A percentile compares a stretch with the other conserved stretches of the same genome.
phyloP scores from a whole-genome alignment of 495 filamentous ascomycete genomes.

The Cryomyces antarcticus region DNA sequence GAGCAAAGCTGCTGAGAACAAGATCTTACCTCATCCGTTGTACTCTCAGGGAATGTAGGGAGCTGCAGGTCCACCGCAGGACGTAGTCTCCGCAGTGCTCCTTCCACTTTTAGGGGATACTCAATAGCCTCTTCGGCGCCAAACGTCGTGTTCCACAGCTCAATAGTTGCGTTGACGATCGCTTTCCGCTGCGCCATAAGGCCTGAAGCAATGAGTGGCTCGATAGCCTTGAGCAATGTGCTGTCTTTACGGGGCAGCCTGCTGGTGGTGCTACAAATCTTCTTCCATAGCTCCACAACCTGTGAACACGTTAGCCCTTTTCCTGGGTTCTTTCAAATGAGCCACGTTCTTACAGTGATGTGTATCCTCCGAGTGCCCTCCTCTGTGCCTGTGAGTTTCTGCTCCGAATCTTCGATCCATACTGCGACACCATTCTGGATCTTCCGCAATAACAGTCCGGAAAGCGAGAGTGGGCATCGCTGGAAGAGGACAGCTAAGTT shows the following conservation, averaged over 20 bases:
- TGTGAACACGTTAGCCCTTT: conserved; percentile 3
- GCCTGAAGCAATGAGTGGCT: conserved; percentile 33
- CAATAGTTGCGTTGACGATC: conserved; percentile 31
- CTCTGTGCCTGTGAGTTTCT: conserved; percentile 1
- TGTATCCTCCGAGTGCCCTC: background rate
- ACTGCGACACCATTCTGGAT: conserved; percentile 36
- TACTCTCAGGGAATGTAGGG: conserved; percentile 23
- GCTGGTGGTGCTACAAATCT: conserved; percentile 8
- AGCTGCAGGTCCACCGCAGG: conserved; percentile 25
- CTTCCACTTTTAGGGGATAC: conserved; percentile 27
- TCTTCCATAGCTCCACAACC: conserved; percentile 15
- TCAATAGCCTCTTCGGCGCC: conserved; percentile 22
- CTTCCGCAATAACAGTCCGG: conserved; percentile 22
- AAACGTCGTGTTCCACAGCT: conserved; percentile 40
- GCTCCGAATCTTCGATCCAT: conserved; percentile 38
- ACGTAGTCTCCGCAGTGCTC: conserved; percentile 26
- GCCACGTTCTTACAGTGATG: background rate
- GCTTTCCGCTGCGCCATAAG: conserved; percentile 32
- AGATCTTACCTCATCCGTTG: conserved; percentile 18
- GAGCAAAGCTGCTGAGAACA: background rate
- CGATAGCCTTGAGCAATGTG: conserved; percentile 24
- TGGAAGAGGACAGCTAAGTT: conserved; percentile 17
- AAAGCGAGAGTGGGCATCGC: conserved; percentile 15
- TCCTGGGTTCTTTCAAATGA: background rate
- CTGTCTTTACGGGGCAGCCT: conserved; percentile 19